Conservation (phyloP, 2,329 filamentous ascomycete genomes). For the Cadophora sp. region DNA sequence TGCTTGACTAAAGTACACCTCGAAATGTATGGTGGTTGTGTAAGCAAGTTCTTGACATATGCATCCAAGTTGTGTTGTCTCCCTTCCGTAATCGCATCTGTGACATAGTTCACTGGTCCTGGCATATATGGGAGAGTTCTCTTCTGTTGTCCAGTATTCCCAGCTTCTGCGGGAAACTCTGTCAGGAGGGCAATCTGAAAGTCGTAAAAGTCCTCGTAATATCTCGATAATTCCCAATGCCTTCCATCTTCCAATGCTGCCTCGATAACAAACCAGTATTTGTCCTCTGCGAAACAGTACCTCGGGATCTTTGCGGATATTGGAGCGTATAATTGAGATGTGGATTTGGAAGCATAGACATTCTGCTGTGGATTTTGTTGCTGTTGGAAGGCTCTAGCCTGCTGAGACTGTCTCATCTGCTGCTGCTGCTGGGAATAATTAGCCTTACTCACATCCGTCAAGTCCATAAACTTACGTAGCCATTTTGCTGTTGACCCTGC, state of each 20-base stretch:
- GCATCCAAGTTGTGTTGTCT: slow-evolving; percentile 91
- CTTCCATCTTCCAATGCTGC: slow-evolving; percentile 88
- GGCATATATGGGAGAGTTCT: slow-evolving; percentile 96
- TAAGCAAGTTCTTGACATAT: slow-evolving; percentile 91
- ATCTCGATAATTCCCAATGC: slow-evolving; percentile 90
- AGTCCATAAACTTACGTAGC: slow-evolving; percentile 51
- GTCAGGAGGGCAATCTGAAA: slow-evolving; percentile 96
- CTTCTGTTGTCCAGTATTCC: slow-evolving; percentile 79
- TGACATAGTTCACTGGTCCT: slow-evolving; percentile 95
- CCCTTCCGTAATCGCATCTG: slow-evolving; percentile 95
- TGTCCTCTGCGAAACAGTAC: slow-evolving; percentile 96
- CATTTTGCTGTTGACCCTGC: slow-evolving; percentile 58
- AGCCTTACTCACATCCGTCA: slow-evolving; percentile 9
- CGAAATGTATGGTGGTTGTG: slow-evolving; percentile 83
- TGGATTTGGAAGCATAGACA: slow-evolving; percentile 51
- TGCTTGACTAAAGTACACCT: slow-evolving; percentile 84
- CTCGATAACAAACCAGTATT: slow-evolving; percentile 99
- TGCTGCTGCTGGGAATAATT: slow-evolving; percentile 27
- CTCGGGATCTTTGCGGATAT: slow-evolving; percentile 85
- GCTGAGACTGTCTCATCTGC: slow-evolving; percentile 40
- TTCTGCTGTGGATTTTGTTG: slow-evolving; percentile 43
- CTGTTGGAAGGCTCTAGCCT: slow-evolving; percentile 33
- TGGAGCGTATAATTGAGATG: slow-evolving; percentile 72
- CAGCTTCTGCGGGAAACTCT: slow-evolving; percentile 90
- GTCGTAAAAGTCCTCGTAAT: slow-evolving; percentile 99